phyloP scores from a whole-genome alignment of 2,329 filamentous ascomycete species.

The Chaetomiaceae sp. region DNA sequence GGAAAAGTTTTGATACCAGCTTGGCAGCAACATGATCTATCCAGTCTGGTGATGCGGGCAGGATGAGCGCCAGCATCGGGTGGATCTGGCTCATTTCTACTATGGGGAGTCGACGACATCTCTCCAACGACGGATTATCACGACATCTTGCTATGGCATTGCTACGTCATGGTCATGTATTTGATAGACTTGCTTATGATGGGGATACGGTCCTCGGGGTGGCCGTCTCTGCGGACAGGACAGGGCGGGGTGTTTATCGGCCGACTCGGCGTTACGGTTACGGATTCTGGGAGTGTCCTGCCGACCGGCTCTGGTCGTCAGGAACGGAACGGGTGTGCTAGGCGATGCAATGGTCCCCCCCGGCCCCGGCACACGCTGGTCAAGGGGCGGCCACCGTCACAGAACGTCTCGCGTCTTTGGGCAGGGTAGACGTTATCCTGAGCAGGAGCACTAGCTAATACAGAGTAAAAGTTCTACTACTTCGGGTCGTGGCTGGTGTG shows the following conservation, averaged over 20 bases:
- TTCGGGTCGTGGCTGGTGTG: not conserved
- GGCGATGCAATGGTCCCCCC: slow-evolving; percentile 16
- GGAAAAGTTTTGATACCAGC: slow-evolving; percentile 32
- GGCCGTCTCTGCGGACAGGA: slow-evolving; percentile 23
- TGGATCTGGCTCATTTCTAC: slow-evolving; percentile 23
- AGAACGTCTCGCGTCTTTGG: slow-evolving; percentile 10
- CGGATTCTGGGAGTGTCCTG: slow-evolving; percentile 18
- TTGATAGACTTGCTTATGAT: slow-evolving; percentile 29
- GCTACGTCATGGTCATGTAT: slow-evolving; percentile 30
- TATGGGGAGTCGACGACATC: slow-evolving; percentile 16
- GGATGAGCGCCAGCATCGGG: slow-evolving; percentile 16
- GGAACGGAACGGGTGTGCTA: slow-evolving; percentile 13
- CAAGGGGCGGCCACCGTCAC: slow-evolving; percentile 11
- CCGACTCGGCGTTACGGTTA: slow-evolving; percentile 27
- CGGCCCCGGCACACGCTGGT: slow-evolving; percentile 18
- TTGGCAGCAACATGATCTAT: slow-evolving; percentile 24
- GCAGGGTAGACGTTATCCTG: slow-evolving; percentile 17
- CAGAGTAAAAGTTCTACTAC: slow-evolving; percentile 23
- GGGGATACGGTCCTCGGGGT: slow-evolving; percentile 21
- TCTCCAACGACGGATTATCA: slow-evolving; percentile 22
- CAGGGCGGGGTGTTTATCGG: slow-evolving; percentile 20
- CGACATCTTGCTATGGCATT: slow-evolving; percentile 26
- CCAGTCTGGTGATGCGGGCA: slow-evolving; percentile 17
- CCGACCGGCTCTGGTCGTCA: slow-evolving; percentile 9
- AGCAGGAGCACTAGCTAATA: slow-evolving; percentile 27